Conservation (phyloP, 768 basidiomycete genomes). For the Fomitopsis serialis region DNA sequence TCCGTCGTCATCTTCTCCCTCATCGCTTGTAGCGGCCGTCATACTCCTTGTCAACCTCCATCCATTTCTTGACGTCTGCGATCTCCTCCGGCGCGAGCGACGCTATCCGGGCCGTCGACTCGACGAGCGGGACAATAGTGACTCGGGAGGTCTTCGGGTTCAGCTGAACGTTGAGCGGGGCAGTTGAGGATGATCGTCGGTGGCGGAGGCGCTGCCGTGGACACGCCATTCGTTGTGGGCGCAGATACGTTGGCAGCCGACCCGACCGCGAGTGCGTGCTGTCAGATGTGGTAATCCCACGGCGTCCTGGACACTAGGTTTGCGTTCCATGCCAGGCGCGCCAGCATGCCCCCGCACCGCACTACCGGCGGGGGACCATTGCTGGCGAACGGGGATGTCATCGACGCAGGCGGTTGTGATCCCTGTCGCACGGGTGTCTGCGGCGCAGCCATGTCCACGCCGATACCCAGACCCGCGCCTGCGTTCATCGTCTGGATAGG, state of each 20-base stretch:
- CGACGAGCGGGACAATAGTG: slow-evolving; percentile 53
- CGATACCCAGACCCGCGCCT: slow-evolving; percentile 11
- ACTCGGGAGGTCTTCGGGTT: slow-evolving; percentile 57
- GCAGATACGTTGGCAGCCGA: slow-evolving; percentile 6
- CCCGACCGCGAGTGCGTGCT: not conserved
- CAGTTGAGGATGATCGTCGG: slow-evolving; percentile 25
- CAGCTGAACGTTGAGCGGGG: slow-evolving; percentile 40
- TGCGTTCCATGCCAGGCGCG: not conserved
- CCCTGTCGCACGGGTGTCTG: slow-evolving; percentile 17
- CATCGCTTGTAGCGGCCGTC: slow-evolving; percentile 44
- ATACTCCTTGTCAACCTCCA: slow-evolving; percentile 56
- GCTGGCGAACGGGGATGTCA: slow-evolving; percentile 15
- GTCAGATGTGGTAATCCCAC: slow-evolving; percentile 1
- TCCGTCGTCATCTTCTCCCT: slow-evolving; percentile 49
- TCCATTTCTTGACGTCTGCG: slow-evolving; percentile 51
- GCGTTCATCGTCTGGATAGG: slow-evolving; percentile 11
- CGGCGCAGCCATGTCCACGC: slow-evolving; percentile 15
- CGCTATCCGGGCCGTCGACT: slow-evolving; percentile 50
- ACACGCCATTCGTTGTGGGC: not conserved
- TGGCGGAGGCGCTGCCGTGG: slow-evolving; percentile 14
- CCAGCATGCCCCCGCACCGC: slow-evolving; percentile 3
- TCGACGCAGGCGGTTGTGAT: slow-evolving; percentile 15
- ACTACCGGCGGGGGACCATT: slow-evolving; percentile 6
- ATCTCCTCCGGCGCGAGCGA: slow-evolving; percentile 48
- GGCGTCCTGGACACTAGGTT: slow-evolving; percentile 1